Evolutionary conservation across 2,329 filamentous ascomycete genomes (phyloP), one percentile per base, ranked within the genome.

Genomic region (Trichoderma koningii): DNA sequence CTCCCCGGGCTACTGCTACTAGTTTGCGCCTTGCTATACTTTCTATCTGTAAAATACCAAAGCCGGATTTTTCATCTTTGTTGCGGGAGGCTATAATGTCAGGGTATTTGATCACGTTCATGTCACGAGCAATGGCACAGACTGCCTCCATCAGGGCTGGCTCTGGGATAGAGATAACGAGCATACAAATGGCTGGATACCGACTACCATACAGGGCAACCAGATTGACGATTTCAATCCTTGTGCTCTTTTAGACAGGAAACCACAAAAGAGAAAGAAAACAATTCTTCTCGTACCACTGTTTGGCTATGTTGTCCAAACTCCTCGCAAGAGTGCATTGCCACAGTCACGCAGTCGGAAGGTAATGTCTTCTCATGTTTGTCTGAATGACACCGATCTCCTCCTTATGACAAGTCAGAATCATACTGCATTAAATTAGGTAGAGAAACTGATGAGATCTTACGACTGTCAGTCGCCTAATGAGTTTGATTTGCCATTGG

Each of bases 401-500:
- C 9, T 59, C 55, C 55, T 59, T 7, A 34, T 48, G n/a, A 9
- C 10, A 34, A 23, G 28, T 59, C 12, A 59, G 55, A 21, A 38
- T 48, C 9, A 15, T 7, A 1, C 2, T n/a, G 26, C 7, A 7
- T 23, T 23, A 4, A 3, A 17, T 38, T 28, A 47, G 19, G 14
- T n/a, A 14, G n/a, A 12, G 6, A 26, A 42, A 7, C 30, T 3
- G 30, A 26, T 15, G n/a, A 28, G 48, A 23, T 59, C 55, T 23
- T 59, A 59, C 55, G 5, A 12, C 30, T 17, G 59, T 55, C 41
- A 63, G 21, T 47, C 14, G 59, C 26, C 50, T 42, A 26, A 34
- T 50, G 21, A 66, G 38, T 17, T 64, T 55, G 9, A 66, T 51
- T 28, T 66, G 41, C 60, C 65, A 66, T 42, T 64, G 65, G 57